phyloP scores from a whole-genome alignment of 805 yeast genomes.

The Isabelozyma rhagii region DNA sequence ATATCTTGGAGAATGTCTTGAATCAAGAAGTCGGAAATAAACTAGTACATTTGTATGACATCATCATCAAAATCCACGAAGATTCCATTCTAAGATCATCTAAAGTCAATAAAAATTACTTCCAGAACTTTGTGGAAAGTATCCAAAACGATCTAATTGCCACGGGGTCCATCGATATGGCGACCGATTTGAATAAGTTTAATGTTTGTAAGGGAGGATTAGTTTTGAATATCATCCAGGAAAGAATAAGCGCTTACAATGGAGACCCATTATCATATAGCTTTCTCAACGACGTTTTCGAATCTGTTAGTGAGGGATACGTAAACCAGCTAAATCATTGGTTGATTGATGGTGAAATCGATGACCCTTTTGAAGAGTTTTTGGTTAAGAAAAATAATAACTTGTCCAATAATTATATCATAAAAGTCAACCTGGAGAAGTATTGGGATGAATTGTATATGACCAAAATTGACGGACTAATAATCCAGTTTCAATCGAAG shows the following conservation, averaged over 20 bases:
- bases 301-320: conserved; percentile 60
- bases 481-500: conserved; percentile 56
- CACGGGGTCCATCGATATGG: conserved; percentile 46
- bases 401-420: conserved; percentile 12
- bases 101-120: conserved; percentile 11
- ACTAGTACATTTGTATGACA: conserved; percentile 56
- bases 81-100: conserved; percentile 39
- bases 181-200: conserved; percentile 49
- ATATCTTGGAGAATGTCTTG: conserved; percentile 46
- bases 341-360: conserved; percentile 69
- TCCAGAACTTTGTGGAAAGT: conserved; percentile 30
- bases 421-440: conserved; percentile 48
- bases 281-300: conserved; percentile 53
- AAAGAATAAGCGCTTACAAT: conserved; percentile 49
- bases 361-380: conserved; percentile 83
- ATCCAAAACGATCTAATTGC: conserved; percentile 39
- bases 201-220: conserved; percentile 76
- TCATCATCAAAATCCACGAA: conserved; percentile 49
- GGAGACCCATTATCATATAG: conserved; percentile 62
- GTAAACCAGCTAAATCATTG: conserved; percentile 70
- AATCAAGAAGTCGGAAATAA: conserved; percentile 22
- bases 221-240: conserved; percentile 60
- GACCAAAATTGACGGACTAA: conserved; percentile 70
- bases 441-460: conserved; percentile 76
- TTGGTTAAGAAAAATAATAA: conserved; percentile 50